A percentile compares a stretch with the other conserved stretches of the same genome.
phyloP scores from a whole-genome alignment of 495 filamentous ascomycete genomes.

The Talaromyces ruber region DNA sequence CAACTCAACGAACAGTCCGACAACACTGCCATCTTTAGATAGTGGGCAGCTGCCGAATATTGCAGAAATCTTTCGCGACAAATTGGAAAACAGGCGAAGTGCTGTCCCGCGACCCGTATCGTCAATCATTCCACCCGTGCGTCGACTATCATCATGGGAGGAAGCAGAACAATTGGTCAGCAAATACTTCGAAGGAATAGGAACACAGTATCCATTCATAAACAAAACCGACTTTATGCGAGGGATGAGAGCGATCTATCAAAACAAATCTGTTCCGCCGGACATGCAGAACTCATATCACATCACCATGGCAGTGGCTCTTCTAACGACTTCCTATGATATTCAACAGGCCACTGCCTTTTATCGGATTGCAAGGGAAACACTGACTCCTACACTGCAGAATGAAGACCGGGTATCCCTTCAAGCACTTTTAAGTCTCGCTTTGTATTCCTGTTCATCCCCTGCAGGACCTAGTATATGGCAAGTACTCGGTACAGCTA shows the following conservation, averaged over 20 bases:
- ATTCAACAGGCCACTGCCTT: slow-evolving; percentile 27
- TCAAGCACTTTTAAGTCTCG: slow-evolving; percentile 38
- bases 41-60: slow-evolving; percentile 32
- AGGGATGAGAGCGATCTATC: slow-evolving; percentile 31
- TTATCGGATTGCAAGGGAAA: slow-evolving; percentile 33
- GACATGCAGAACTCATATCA: slow-evolving; percentile 33
- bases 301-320: slow-evolving; percentile 31
- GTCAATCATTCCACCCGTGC: slow-evolving; percentile 21
- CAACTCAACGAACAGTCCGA: not conserved
- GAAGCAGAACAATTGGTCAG: slow-evolving; percentile 28
- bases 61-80: slow-evolving; percentile 37
- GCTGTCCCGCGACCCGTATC: slow-evolving; percentile 28
- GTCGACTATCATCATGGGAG: slow-evolving; percentile 30
- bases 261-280: slow-evolving; percentile 24
- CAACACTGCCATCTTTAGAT: slow-evolving; percentile 1
- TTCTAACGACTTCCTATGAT: slow-evolving; percentile 30
- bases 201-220: slow-evolving; percentile 37
- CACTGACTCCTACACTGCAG: slow-evolving; percentile 27
- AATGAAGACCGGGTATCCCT: slow-evolving; percentile 36
- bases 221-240: slow-evolving; percentile 28
- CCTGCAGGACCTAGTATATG: slow-evolving; percentile 43
- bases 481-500: slow-evolving; percentile 40
- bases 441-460: slow-evolving; percentile 42
- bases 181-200: slow-evolving; percentile 37
- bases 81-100: slow-evolving; percentile 33